phyloP scores from a whole-genome alignment of 2,329 filamentous ascomycete species.

The Hirsutella thompsonii region DNA sequence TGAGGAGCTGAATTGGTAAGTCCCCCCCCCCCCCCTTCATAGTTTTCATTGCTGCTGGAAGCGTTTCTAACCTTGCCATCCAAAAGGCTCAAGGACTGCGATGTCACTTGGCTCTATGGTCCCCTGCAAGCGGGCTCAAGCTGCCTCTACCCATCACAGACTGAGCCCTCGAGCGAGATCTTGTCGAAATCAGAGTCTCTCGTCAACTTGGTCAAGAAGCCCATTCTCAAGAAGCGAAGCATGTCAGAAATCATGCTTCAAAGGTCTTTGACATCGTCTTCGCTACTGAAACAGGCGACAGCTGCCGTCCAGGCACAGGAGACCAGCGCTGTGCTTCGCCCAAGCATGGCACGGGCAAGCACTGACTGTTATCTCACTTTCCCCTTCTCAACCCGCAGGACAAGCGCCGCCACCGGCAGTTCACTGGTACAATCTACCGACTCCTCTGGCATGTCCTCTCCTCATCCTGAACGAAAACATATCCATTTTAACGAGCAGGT shows the following conservation, averaged over 20 bases:
- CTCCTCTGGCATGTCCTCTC: slow-evolving; percentile 55
- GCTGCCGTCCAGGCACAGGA: slow-evolving; percentile 77
- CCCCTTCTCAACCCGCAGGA: slow-evolving; percentile 46
- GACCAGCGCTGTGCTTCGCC: slow-evolving; percentile 36
- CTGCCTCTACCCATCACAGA: slow-evolving; percentile 34
- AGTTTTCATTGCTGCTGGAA: background rate
- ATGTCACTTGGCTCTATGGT: slow-evolving; percentile 95
- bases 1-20: slow-evolving; percentile 82
- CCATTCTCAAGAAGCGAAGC: slow-evolving; percentile 91
- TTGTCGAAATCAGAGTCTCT: slow-evolving; percentile 50
- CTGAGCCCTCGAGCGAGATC: slow-evolving; percentile 26
- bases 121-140: slow-evolving; percentile 65
- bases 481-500: slow-evolving; percentile 97
- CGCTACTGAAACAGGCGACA: slow-evolving; percentile 77
- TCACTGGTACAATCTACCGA: slow-evolving; percentile 49
- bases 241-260: slow-evolving; percentile 95
- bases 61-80: background rate
- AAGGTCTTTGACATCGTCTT: slow-evolving; percentile 75
- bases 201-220: slow-evolving; percentile 58
- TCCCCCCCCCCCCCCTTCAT: background rate
- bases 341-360: slow-evolving; percentile 46
- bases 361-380: slow-evolving; percentile 61
- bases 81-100: slow-evolving; percentile 82
- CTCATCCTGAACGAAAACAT: slow-evolving; percentile 61
- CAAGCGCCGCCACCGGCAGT: slow-evolving; percentile 50